A percentile compares a stretch with the other conserved stretches of the same genome.
phyloP scores from a whole-genome alignment of 345 rosid species.

The Arabidopsis suecica region DNA sequence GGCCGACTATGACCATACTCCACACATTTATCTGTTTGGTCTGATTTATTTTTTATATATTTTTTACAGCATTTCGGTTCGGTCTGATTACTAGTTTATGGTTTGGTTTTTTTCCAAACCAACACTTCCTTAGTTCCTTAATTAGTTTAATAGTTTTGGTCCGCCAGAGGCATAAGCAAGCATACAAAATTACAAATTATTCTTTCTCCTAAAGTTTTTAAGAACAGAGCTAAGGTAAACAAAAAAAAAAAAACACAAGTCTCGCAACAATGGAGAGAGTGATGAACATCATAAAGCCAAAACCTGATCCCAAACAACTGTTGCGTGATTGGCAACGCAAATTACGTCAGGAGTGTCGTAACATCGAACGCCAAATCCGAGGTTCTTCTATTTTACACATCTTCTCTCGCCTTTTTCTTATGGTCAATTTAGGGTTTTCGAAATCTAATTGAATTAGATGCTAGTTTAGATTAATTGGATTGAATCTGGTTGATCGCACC shows the following conservation, averaged over 20 bases:
- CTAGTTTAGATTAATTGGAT: slow-evolving; percentile 10
- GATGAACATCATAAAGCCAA: slow-evolving; percentile 82
- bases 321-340: slow-evolving; percentile 91
- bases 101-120: background rate
- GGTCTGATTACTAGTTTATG: background rate
- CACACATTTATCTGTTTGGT: background rate
- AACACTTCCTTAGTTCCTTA: background rate
- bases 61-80: background rate
- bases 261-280: slow-evolving; percentile 67
- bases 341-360: slow-evolving; percentile 90
- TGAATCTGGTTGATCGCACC: background rate
- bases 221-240: background rate
- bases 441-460: background rate
- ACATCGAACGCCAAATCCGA: slow-evolving; percentile 92
- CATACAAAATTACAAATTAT: background rate
- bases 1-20: slow-evolving; percentile 14
- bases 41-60: too few relatives aligned
- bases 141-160: background rate
- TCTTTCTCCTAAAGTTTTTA: background rate
- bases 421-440: slow-evolving; percentile 19
- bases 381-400: slow-evolving; percentile 44
- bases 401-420: background rate
- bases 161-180: background rate
- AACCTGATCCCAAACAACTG: slow-evolving; percentile 76
- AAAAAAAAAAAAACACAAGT: background rate